Evolutionary conservation across 2,329 filamentous ascomycete species (phyloP), one percentile per base, ranked within the genome.

Genomic region (Piedraia hortae): DNA sequence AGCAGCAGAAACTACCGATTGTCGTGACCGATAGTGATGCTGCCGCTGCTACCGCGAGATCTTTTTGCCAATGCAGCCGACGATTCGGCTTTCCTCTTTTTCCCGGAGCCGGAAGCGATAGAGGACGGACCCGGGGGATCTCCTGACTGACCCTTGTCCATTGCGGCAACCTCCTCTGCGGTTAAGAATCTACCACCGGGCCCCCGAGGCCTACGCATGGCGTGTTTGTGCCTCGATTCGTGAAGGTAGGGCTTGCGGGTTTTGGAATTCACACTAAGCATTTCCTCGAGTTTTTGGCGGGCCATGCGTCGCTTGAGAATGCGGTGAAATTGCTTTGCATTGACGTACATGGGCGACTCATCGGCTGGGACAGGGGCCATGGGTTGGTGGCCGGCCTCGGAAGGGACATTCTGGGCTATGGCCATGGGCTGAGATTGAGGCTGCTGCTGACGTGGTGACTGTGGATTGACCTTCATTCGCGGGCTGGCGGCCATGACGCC

Each of bases 301-400:
- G 85, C 85, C 31, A 93, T 77, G 27, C 85, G 64, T 26, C 85
- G 63, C 54, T 97, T 93, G 24, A 97, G 50, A 21, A 97, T 97
- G 12, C 85, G 72, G 43, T 97, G 85, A 35, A 97, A 97, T 39
- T 97, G 85, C 45, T 97, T 97, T 4, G 85, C 85, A 38, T 97
- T 97, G 38, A 97, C 85, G 36, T 97, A 97, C 1, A 97, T 54
- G 0, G 85, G 85, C 0, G 82, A 82, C 41, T 97, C 85, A 43
- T 60, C 59, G 8, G 53, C 56, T 5, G 69, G 53, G 1, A 71
- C 60, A 4, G 39, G 36, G 36, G 85, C 63, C n/a, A n/a, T n/a
- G n/a, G n/a, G n/a, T n/a, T n/a, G n/a, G n/a, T 9, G 21, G 21
- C 10, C 21, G 15, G 21, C 13, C 17, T 15, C 12, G 15, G 7